Base-by-base conservation (phyloP, 352 stramenopile species). In the Pseudoperonospora humuli region DNA sequence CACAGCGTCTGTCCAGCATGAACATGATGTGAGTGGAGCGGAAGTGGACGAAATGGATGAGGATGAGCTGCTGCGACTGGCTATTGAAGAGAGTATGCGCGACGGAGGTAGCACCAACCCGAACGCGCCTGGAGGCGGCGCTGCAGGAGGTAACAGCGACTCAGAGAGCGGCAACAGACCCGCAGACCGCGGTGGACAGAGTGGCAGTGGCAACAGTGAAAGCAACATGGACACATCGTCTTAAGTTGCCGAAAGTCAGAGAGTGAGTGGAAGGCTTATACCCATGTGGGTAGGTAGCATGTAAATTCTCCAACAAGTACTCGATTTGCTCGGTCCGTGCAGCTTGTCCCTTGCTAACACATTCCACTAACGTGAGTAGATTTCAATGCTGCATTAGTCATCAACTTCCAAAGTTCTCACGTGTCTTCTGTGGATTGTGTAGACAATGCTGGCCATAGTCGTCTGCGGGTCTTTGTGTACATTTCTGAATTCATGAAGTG, bases 1-100 rank as follows among this genome's bases (percentile, higher is more conserved):
- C 11, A 87, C 75, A 25, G 70, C 75, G 15, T 87, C 78, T 15
- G 80, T 67, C 19, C 68, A 78, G 34, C 75, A 85, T 40, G 75
- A 88, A 23, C 68, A 92, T 46, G 80, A 93, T 40, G 71, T 86
- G 41, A 67, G 66, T 34, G 73, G 75, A 39, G 85, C 88, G 64
- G 79, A 93, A 42, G 71, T 86, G 47, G 80, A 93, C 49, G 80
- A 93, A 21, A 88, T 93, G 77, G 76, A 81, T 8, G 81, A 93
- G 29, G 81, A 93, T 17, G 81, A 93, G 46, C 67, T 93, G 18
- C 54, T 93, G 41, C 78, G 78, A 36, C 57, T 91, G 10, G 81
- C 81, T 14, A 93, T 93, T 40, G 81, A 91, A 57, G 81, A 91
- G 45, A 89, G 75, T 49, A 93, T 93, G 81, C 78, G 78, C 37